Conservation (phyloP, 371 early-diverging fungal species). For the Entomophthora muscae region DNA sequence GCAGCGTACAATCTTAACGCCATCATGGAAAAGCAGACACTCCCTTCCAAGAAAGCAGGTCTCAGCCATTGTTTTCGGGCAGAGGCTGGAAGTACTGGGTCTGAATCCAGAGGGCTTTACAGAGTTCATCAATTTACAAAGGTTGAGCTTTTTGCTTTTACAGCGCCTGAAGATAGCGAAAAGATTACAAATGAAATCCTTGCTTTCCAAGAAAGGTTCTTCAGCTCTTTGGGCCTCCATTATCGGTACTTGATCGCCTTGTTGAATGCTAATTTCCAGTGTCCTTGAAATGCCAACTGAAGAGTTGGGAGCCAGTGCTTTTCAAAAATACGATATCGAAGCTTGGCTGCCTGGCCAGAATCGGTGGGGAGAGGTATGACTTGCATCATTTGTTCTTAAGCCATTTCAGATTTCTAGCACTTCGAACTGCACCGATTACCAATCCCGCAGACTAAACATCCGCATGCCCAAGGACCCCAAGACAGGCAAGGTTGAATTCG, state of each 20-base stretch:
- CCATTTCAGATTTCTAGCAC: slow-evolving; percentile 44
- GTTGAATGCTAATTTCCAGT: slow-evolving; percentile 16
- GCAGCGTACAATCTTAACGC: slow-evolving; percentile 63
- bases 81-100: slow-evolving; percentile 71
- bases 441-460: slow-evolving; percentile 52
- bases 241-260: slow-evolving; percentile 30
- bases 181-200: slow-evolving; percentile 47
- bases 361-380: slow-evolving; percentile 68
- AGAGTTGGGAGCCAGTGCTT: slow-evolving; percentile 85
- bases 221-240: slow-evolving; percentile 58
- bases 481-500: slow-evolving; percentile 30
- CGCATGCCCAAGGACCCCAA: slow-evolving; percentile 21
- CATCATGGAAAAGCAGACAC: slow-evolving; percentile 25
- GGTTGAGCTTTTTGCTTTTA: slow-evolving; percentile 74
- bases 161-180: slow-evolving; percentile 43
- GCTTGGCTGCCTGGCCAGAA: slow-evolving; percentile 87
- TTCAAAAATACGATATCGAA: slow-evolving; percentile 84
- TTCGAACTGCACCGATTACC: slow-evolving; percentile 82
- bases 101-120: slow-evolving; percentile 73
- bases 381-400: background rate
- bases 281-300: slow-evolving; percentile 83
- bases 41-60: slow-evolving; percentile 59
- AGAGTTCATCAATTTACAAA: slow-evolving; percentile 90
- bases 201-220: slow-evolving; percentile 52
- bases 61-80: slow-evolving; percentile 75